A percentile compares a stretch with the other conserved stretches of the same genome.
Evolutionary conservation across 805 yeast genomes (phyloP).

Genomic region (Candida alai): DNA sequence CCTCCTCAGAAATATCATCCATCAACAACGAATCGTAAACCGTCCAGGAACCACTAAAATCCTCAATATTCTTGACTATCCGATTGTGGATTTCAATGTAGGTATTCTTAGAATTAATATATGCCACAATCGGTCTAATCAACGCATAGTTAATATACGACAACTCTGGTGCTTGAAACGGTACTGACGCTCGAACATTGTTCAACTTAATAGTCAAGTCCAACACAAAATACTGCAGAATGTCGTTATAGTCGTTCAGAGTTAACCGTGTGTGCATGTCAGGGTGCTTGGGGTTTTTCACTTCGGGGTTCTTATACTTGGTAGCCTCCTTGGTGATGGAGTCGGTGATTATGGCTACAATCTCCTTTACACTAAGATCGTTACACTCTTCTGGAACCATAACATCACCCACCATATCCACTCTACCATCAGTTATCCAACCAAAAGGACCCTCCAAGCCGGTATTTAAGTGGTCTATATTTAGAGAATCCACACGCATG

Average conservation of each 20-base stretch:
- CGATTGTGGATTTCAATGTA: conserved; percentile 84
- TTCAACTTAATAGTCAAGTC: conserved; percentile 77
- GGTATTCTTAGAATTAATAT: conserved; percentile 86
- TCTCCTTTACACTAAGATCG: conserved; percentile 45
- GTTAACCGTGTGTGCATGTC: conserved; percentile 28
- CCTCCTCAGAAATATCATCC: conserved; percentile 87
- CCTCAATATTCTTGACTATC: conserved; percentile 70
- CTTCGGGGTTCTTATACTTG: conserved; percentile 35
- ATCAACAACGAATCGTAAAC: conserved; percentile 83
- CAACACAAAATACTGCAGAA: conserved; percentile 61
- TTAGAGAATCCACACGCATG: conserved; percentile 78
- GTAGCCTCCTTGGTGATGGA: conserved; percentile 48
- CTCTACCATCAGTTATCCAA: conserved; percentile 91
- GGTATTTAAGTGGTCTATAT: conserved; percentile 82
- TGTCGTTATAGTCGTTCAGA: conserved; percentile 26
- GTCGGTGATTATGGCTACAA: conserved; percentile 46
- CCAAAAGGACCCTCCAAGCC: conserved; percentile 96
- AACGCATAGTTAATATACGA: conserved; percentile 91
- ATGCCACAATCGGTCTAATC: conserved; percentile 91
- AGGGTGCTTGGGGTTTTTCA: conserved; percentile 15
- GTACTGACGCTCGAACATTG: conserved; percentile 85
- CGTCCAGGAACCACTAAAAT: conserved; percentile 97
- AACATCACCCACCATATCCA: conserved; percentile 90
- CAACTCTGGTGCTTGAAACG: conserved; percentile 80
- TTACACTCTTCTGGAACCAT: conserved; percentile 68